phyloP scores from a whole-genome alignment of 441 rosid species.

The Raphanus hybrid region DNA sequence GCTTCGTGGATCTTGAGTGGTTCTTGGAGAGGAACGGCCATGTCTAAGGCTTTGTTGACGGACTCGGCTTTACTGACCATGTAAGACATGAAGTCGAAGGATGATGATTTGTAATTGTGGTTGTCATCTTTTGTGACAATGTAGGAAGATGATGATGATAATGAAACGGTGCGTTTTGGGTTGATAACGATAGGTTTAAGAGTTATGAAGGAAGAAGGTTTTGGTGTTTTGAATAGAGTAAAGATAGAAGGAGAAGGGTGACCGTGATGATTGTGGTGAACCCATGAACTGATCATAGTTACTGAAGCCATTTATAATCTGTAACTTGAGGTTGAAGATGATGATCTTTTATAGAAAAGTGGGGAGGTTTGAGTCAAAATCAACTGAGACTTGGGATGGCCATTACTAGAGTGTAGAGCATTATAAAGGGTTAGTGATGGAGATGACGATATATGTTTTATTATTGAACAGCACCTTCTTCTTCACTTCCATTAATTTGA shows the following conservation, averaged over 20 bases:
- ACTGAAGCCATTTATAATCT: slow-evolving; percentile 52
- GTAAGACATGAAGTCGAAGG: slow-evolving; percentile 75
- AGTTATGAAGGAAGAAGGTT: slow-evolving; percentile 29
- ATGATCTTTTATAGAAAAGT: neutral
- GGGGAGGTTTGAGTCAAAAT: no score
- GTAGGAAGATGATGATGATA: slow-evolving; percentile 19
- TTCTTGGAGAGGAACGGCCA: slow-evolving; percentile 60
- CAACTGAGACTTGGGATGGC: no score
- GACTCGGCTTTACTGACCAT: slow-evolving; percentile 57
- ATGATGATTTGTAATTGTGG: slow-evolving; percentile 9
- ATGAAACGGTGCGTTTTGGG: slow-evolving; percentile 35
- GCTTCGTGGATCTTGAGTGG: slow-evolving; percentile 81
- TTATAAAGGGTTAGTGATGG: no score
- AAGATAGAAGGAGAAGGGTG: slow-evolving; percentile 36
- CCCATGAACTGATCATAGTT: slow-evolving; percentile 38
- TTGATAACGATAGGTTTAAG: slow-evolving; percentile 20
- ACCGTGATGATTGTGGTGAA: slow-evolving; percentile 32
- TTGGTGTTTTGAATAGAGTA: slow-evolving; percentile 48
- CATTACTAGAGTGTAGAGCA: no score
- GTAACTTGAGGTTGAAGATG: no score
- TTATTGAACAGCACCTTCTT: no score
- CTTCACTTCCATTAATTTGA: no score
- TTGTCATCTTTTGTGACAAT: no score
- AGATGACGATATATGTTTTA: no score
- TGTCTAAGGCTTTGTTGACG: slow-evolving; percentile 70